A percentile compares a stretch with the other conserved stretches of the same genome.
phyloP scores from a whole-genome alignment of 179 eudicot genomes.

The Beta macrorhiza region DNA sequence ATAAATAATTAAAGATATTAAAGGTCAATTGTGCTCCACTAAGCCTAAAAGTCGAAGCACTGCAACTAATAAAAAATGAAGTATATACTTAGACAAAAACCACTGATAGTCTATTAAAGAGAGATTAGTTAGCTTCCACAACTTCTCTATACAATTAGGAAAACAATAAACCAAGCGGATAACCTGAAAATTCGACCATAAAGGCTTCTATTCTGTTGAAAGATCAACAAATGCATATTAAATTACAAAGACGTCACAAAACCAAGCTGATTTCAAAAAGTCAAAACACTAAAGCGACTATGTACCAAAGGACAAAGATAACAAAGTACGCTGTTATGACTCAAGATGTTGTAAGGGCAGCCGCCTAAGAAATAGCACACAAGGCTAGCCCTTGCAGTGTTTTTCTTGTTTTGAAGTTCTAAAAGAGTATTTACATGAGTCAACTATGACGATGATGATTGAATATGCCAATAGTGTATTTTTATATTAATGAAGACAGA shows the following conservation, averaged over 20 bases:
- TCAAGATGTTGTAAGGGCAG: conserved; percentile 5
- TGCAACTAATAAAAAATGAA: too few relatives aligned
- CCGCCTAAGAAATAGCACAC: background rate
- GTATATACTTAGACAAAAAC: too few relatives aligned
- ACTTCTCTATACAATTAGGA: background rate
- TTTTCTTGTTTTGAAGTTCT: conserved; percentile 10
- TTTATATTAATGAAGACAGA: background rate
- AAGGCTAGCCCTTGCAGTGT: background rate
- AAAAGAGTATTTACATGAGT: conserved; percentile 16
- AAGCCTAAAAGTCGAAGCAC: too few relatives aligned
- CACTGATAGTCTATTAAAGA: background rate
- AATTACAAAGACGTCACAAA: background rate
- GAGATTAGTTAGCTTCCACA: background rate
- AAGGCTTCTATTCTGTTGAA: background rate
- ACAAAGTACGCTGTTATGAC: conserved; percentile 5
- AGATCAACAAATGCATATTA: background rate
- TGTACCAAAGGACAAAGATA: background rate
- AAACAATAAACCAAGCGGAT: background rate
- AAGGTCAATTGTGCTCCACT: too few relatives aligned
- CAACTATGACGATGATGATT: background rate
- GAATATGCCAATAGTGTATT: conserved; percentile 14
- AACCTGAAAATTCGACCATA: background rate
- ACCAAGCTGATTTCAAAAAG: background rate
- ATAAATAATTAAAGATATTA: too few relatives aligned
- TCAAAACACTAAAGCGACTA: background rate